These are phyloP conservation scores for Drechslerella coelobrocha DNA, from an alignment of 2,329 filamentous ascomycete genomes.

Conservation along the genomic window DNA sequence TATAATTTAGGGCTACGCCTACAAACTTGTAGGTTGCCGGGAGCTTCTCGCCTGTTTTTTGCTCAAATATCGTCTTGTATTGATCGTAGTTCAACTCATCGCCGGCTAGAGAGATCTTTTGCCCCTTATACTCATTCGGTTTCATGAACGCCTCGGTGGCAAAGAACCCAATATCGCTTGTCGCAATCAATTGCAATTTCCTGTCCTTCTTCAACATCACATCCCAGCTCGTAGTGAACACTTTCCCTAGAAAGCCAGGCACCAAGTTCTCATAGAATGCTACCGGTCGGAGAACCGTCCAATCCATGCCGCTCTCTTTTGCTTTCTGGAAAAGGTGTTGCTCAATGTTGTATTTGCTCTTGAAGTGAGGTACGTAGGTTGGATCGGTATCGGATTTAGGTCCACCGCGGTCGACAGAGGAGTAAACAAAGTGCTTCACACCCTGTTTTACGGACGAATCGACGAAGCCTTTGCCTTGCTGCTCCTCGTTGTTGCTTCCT, in stretches of 20 bases:
- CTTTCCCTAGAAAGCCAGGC: conserved; percentile 57
- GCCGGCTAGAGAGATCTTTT: conserved; percentile 60
- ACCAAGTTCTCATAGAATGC: conserved; percentile 68
- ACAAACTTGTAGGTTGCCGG: conserved; percentile 54
- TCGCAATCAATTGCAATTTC: conserved; percentile 60
- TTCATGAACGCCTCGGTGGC: conserved; percentile 60
- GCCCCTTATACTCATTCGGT: conserved; percentile 57
- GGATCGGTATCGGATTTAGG: conserved; percentile 63
- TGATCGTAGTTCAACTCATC: conserved; percentile 60
- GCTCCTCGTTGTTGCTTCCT: conserved; percentile 60
- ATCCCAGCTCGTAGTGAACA: conserved; percentile 58
- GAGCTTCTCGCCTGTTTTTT: conserved; percentile 55
- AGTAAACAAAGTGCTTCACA: conserved; percentile 70
- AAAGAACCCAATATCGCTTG: conserved; percentile 61
- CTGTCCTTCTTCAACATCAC: conserved; percentile 53
- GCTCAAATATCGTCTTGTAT: conserved; percentile 56
- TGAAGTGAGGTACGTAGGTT: conserved; percentile 69
- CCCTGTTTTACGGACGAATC: conserved; percentile 65
- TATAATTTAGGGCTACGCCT: conserved; percentile 49
- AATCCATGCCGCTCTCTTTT: conserved; percentile 63
- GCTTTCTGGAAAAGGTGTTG: conserved; percentile 64
- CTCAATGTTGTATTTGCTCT: conserved; percentile 69
- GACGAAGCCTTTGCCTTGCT: conserved; percentile 67
- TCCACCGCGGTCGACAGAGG: conserved; percentile 69
- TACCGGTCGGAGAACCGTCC: conserved; percentile 69